Base-by-base conservation (phyloP, 495 filamentous ascomycete genomes). In the Aspergillus asperescens region DNA sequence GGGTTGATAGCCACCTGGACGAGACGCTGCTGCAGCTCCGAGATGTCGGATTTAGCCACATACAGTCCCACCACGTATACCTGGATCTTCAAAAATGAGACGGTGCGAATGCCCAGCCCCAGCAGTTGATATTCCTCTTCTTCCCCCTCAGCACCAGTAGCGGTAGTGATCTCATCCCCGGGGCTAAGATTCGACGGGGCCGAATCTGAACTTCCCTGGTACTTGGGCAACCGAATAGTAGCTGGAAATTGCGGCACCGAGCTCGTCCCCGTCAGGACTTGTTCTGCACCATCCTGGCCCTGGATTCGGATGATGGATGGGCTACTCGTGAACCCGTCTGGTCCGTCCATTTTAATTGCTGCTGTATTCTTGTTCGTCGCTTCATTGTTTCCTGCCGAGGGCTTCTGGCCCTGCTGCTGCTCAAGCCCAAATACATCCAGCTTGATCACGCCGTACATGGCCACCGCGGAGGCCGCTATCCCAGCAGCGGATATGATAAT, bases 61-160 rank as follows among this genome's bases (percentile, higher is more conserved):
- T 98, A 98, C 55, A 93, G 72, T 6, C 93, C 93, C 0, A 95
- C 87, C 13, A 96, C 87, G 73, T 98, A 98, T 49, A 98, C 93
- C 64, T 95, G 83, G 22, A 98, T 87, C n/a, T 80, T 71, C 35
- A 98, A 65, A 63, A 96, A 95, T 31, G 84, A 90, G 16, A 98
- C 93, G 7, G 86, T 92, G 46, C 93, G 81, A 44, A 92, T 80
- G 7, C 93, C 93, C 32, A 95, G 74, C 0, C 93, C 93, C 5
- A 96, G 75, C 0, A 96, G 79, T 23, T 88, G 88, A 66, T 95
- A 96, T 55, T 94, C 88, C 23, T 83, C 77, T 19, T 73, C 70
- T 24, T 57, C 62, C 22, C 38, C 62, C 28, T 43, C 46, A 9
- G 35, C 40, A 7, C 50, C 42, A 10, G 54, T 48, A 15, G 37